phyloP scores from a whole-genome alignment of 108 stramenopile species.

The Poteriospumella lacustris region DNA sequence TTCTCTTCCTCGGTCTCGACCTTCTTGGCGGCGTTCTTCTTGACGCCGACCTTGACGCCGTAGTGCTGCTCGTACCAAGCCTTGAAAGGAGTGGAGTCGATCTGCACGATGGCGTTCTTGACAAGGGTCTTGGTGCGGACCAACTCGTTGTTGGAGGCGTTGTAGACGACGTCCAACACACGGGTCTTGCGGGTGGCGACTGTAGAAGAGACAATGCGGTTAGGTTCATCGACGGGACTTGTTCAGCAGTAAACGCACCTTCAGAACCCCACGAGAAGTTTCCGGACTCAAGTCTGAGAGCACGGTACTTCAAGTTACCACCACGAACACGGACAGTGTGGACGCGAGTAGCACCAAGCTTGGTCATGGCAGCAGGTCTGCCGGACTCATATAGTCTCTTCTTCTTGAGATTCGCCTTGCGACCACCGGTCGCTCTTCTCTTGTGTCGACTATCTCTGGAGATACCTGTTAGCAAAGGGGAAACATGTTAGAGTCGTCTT shows the following conservation, averaged over 20 bases:
- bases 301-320: slow-evolving; percentile 94
- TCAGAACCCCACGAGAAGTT: slow-evolving; percentile 99
- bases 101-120: slow-evolving; percentile 92
- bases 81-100: slow-evolving; percentile 98
- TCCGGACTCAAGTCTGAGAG: slow-evolving; percentile 86
- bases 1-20: slow-evolving; percentile 54
- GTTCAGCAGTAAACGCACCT: slow-evolving; percentile 46
- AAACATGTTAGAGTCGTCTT: too few relatives aligned
- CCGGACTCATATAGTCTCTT: slow-evolving; percentile 99
- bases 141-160: slow-evolving; percentile 99
- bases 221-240: not conserved
- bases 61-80: slow-evolving; percentile 96
- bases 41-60: slow-evolving; percentile 82
- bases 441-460: slow-evolving; percentile 97
- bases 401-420: slow-evolving; percentile 88
- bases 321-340: slow-evolving; percentile 83
- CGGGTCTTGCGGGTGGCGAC: slow-evolving; percentile 93
- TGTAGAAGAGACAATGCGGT: slow-evolving; percentile 9
- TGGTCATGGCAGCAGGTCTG: slow-evolving; percentile 95
- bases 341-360: slow-evolving; percentile 88
- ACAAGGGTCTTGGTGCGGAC: slow-evolving; percentile 99
- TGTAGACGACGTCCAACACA: slow-evolving; percentile 97
- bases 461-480: slow-evolving; percentile 70
- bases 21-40: slow-evolving; percentile 67
- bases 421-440: slow-evolving; percentile 98